These are phyloP conservation scores for Spongiforma sp. DNA, from an alignment of 1,284 basidiomycete species.

Conservation along the genomic window DNA sequence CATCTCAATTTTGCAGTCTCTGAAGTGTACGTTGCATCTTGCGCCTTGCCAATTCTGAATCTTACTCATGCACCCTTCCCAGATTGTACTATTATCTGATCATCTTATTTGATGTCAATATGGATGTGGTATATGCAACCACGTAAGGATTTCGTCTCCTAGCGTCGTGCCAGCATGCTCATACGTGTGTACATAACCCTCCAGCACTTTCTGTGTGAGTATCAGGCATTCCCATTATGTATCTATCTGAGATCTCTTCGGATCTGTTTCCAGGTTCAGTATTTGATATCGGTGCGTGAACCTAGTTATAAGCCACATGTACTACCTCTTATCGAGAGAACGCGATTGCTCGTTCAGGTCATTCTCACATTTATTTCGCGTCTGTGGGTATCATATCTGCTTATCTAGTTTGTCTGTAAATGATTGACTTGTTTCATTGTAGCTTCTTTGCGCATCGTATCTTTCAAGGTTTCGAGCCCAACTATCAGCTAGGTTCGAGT, in stretches of 20 bases:
- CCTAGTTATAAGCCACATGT: not conserved
- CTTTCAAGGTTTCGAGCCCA: slow-evolving; percentile 31
- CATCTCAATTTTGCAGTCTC: slow-evolving; percentile 33
- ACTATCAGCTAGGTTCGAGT: not conserved
- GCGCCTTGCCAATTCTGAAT: not conserved
- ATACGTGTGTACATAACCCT: slow-evolving; percentile 3
- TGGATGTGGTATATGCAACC: slow-evolving; percentile 40
- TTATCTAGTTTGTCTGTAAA: not conserved
- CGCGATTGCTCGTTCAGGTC: slow-evolving; percentile 26
- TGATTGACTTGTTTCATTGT: slow-evolving; percentile 8
- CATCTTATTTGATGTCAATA: slow-evolving; percentile 37
- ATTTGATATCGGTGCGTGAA: slow-evolving; percentile 39
- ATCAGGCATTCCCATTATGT: not conserved
- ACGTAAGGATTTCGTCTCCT: slow-evolving; percentile 31
- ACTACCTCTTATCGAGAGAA: not conserved
- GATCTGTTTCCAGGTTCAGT: slow-evolving; percentile 35
- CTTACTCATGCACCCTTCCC: slow-evolving; percentile 11
- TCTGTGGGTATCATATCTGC: slow-evolving; percentile 31
- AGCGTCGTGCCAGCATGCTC: not conserved
- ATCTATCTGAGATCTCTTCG: slow-evolving; percentile 1
- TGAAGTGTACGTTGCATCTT: slow-evolving; percentile 36
- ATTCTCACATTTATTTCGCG: slow-evolving; percentile 40
- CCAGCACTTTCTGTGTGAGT: slow-evolving; percentile 46
- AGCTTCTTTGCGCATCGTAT: slow-evolving; percentile 43
- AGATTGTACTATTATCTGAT: slow-evolving; percentile 46